phyloP scores from a whole-genome alignment of 768 basidiomycete genomes.

The Punctularia strigosozonata region DNA sequence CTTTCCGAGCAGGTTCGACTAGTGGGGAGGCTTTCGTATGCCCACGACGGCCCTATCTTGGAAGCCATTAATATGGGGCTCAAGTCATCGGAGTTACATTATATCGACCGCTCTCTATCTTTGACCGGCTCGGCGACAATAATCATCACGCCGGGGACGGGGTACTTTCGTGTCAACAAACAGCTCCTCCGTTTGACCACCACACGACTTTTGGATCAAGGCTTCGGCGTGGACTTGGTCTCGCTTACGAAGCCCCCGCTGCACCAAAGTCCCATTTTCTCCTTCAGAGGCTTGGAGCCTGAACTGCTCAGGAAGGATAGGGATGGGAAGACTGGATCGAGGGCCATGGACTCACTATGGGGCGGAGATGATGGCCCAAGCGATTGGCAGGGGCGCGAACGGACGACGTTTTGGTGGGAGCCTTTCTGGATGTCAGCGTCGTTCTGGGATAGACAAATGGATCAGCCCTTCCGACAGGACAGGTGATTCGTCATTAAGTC shows the following conservation, averaged over 20 bases:
- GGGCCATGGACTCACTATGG: constrained; percentile 64
- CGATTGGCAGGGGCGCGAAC: constrained; percentile 21
- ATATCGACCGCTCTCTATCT: constrained; percentile 88
- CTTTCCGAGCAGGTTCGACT: constrained; percentile 45
- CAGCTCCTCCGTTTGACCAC: constrained; percentile 84
- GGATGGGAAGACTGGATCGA: constrained; percentile 31
- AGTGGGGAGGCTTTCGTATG: constrained; percentile 70
- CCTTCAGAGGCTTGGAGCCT: constrained; percentile 64
- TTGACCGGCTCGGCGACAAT: constrained; percentile 78
- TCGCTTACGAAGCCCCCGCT: constrained; percentile 85
- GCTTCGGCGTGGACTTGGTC: constrained; percentile 81
- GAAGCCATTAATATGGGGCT: constrained; percentile 90
- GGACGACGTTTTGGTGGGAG: constrained; percentile 77
- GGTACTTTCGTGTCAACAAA: constrained; percentile 88
- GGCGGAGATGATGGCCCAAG: constrained; percentile 44
- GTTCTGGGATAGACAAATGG: constrained; percentile 84
- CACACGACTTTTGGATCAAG: constrained; percentile 88
- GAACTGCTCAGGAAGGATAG: constrained; percentile 29
- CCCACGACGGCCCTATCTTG: constrained; percentile 91
- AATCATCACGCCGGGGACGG: constrained; percentile 87
- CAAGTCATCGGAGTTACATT: constrained; percentile 88
- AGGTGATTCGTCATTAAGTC: constrained; percentile 31
- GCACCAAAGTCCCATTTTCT: constrained; percentile 89
- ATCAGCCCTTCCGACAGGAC: constrained; percentile 70
- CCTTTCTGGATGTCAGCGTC: constrained; percentile 77